A percentile compares a stretch with the other conserved stretches of the same genome.
phyloP scores from a whole-genome alignment of 371 early-diverging fungal genomes.

The Capillidium heterosporum region DNA sequence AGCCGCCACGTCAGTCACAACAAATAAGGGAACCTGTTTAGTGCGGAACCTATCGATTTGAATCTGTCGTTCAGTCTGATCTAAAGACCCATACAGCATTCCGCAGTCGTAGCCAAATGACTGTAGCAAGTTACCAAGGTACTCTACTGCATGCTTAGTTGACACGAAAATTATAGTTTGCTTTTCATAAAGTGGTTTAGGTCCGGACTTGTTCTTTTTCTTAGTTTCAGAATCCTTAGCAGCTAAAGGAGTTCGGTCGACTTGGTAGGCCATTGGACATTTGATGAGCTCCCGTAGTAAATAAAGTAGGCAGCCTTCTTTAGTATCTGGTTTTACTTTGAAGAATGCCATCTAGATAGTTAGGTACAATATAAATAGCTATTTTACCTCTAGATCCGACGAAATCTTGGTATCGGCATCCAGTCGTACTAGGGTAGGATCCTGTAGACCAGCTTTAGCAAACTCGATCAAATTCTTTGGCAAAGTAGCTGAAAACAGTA shows the following conservation, averaged over 20 bases:
- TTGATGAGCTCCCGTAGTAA: constrained; percentile 61
- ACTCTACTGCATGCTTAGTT: constrained; percentile 95
- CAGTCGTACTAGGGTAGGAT: constrained; percentile 79
- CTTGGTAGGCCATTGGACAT: constrained; percentile 3
- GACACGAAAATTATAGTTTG: constrained; percentile 88
- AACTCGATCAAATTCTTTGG: constrained; percentile 84
- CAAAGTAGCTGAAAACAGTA: constrained; percentile 89
- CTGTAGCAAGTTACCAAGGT: constrained; percentile 50
- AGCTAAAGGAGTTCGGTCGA: constrained; percentile 23
- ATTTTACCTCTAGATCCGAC: constrained; percentile 57
- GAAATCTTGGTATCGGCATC: constrained; percentile 89
- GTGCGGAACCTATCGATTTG: constrained; percentile 69
- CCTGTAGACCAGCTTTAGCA: constrained; percentile 86
- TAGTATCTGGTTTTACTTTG: constrained; percentile 55
- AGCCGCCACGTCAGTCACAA: constrained; percentile 98
- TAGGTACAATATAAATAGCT: background rate
- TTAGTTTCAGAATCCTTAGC: constrained; percentile 14
- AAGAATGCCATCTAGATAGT: constrained; percentile 60
- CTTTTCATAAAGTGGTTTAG: constrained; percentile 22
- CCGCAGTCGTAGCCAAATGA: constrained; percentile 54
- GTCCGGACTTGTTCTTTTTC: constrained; percentile 23
- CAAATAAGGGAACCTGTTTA: constrained; percentile 57
- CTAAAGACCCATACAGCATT: constrained; percentile 86
- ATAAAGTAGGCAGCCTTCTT: constrained; percentile 77
- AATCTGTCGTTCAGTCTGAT: constrained; percentile 77